Evolutionary conservation across 805 yeast species (phyloP).

Genomic region (Teunomyces gatunensis): DNA sequence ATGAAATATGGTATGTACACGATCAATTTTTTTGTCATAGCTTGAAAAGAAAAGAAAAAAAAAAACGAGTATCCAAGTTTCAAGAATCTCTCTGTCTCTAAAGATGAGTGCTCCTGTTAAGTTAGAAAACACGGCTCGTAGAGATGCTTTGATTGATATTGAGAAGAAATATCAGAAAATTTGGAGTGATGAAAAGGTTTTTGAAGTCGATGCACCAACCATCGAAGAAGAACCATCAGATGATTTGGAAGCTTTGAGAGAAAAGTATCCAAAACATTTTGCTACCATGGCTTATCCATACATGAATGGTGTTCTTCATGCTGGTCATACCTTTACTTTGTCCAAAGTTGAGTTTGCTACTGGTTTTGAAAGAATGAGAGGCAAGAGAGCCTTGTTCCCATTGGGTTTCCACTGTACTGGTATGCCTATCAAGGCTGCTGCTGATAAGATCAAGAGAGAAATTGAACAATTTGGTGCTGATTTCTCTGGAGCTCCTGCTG

Average conservation of each 20-base stretch:
- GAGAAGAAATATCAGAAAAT: conserved; percentile 83
- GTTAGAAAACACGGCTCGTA: conserved; percentile 75
- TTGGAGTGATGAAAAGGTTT: conserved; percentile 85
- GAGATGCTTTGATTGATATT: conserved; percentile 87
- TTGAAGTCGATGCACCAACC: conserved; percentile 87
- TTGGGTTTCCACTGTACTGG: conserved; percentile 99
- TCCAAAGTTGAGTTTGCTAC: conserved; percentile 90
- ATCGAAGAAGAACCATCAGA: conserved; percentile 52
- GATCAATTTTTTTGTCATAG: neutral
- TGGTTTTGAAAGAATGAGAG: conserved; percentile 94
- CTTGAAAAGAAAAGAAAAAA: neutral
- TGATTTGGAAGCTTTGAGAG: conserved; percentile 66
- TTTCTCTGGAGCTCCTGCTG: conserved; percentile 65
- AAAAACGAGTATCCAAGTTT: neutral
- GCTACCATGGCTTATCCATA: conserved; percentile 97
- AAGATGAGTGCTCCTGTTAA: conserved; percentile 40
- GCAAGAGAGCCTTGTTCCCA: conserved; percentile 89
- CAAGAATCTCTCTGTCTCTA: conserved; percentile 5
- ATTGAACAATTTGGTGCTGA: conserved; percentile 85
- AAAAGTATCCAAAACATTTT: conserved; percentile 80
- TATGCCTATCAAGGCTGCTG: conserved; percentile 95
- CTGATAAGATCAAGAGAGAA: conserved; percentile 93
- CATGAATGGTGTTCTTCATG: conserved; percentile 97
- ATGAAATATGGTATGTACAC: conserved; percentile 1
- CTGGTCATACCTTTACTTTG: conserved; percentile 94